Conservation (phyloP, 2,329 filamentous ascomycete genomes). For the Ceratocystis lukuohia region DNA sequence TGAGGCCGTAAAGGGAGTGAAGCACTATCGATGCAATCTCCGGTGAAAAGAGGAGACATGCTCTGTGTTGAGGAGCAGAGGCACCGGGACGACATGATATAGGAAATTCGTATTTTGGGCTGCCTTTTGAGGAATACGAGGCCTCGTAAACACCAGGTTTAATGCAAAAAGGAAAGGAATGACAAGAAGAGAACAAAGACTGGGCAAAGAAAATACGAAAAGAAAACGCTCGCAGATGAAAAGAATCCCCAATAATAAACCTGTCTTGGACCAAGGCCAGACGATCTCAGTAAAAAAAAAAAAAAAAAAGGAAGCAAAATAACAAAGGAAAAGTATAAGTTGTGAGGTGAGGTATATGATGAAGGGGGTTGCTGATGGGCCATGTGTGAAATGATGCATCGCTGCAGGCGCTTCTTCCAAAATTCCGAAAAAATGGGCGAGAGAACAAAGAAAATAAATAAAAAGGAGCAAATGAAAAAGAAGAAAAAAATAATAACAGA, state of each 20-base stretch:
- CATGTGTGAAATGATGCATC: conserved; percentile 18
- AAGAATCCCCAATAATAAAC: background rate
- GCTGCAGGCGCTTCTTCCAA: conserved; percentile 19
- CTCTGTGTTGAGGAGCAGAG: background rate
- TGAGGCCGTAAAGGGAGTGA: background rate
- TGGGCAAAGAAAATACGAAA: conserved; percentile 9
- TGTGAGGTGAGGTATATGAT: conserved; percentile 15
- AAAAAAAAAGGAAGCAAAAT: background rate
- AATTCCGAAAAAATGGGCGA: conserved; percentile 7
- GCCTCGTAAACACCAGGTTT: conserved; percentile 5
- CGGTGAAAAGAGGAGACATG: background rate
- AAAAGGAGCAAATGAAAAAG: background rate
- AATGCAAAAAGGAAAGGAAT: conserved; percentile 1
- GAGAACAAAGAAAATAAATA: conserved; percentile 10
- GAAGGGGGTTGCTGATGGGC: conserved; percentile 10
- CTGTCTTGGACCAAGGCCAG: conserved; percentile 11
- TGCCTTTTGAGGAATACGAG: background rate
- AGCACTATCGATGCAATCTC: background rate
- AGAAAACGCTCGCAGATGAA: conserved; percentile 2
- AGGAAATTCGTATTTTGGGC: background rate
- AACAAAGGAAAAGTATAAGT: conserved; percentile 11
- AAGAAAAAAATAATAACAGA: conserved; percentile 6
- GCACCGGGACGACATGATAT: background rate
- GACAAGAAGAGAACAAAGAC: conserved; percentile 4
- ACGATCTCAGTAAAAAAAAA: conserved; percentile 5